Conservation (phyloP, 805 yeast species). For the Candida ipomoeae region DNA sequence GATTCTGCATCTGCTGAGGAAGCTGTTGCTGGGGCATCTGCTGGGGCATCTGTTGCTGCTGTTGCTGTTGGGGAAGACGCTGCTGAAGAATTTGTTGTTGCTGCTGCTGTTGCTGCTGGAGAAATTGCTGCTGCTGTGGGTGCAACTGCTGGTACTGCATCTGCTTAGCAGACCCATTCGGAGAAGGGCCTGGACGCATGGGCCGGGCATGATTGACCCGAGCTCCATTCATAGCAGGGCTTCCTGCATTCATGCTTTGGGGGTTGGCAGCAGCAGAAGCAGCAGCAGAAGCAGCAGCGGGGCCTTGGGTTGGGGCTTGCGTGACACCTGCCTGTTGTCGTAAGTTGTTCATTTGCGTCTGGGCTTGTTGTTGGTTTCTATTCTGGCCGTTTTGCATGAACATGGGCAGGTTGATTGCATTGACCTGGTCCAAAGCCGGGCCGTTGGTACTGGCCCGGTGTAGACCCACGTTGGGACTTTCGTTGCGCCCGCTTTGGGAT, state of each 20-base stretch:
- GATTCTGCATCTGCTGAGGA: conserved; percentile 5
- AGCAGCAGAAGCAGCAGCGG: conserved; percentile 12
- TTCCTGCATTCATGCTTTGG: conserved; percentile 5
- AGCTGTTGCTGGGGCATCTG: conserved; percentile 8
- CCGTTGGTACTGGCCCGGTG: background rate
- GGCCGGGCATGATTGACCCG: conserved; percentile 8
- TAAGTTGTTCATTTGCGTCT: conserved; percentile 46
- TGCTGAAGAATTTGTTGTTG: conserved; percentile 6
- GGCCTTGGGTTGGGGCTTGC: conserved; percentile 19
- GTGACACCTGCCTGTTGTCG: conserved; percentile 42
- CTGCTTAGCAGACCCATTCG: background rate
- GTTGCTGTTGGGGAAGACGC: conserved; percentile 9
- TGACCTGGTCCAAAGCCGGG: conserved; percentile 15
- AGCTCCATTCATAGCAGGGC: conserved; percentile 11
- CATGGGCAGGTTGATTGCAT: conserved; percentile 27
- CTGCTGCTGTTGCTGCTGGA: conserved; percentile 9
- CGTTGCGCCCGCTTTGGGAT: background rate
- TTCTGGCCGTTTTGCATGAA: conserved; percentile 25
- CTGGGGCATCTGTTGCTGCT: conserved; percentile 3
- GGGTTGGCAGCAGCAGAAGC: conserved; percentile 10
- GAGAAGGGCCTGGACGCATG: conserved; percentile 5
- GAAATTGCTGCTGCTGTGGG: conserved; percentile 5
- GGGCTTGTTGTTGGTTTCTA: conserved; percentile 44
- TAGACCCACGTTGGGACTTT: background rate
- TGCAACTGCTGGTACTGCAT: conserved; percentile 9